These are phyloP conservation scores for Lanmaoa rubissima DNA, from an alignment of 768 basidiomycete genomes.

Conservation along the genomic window DNA sequence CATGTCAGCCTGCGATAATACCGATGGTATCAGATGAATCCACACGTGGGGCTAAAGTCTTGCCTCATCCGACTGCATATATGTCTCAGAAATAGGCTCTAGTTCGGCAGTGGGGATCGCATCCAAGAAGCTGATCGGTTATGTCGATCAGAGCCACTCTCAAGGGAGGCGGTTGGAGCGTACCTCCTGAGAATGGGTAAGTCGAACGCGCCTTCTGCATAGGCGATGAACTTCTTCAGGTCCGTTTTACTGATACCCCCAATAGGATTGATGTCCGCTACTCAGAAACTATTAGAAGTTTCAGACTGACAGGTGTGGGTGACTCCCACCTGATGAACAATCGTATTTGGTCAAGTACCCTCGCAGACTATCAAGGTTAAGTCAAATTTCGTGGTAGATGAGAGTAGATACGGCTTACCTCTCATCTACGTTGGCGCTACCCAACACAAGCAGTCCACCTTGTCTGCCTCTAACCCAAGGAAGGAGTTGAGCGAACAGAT, in stretches of 20 bases:
- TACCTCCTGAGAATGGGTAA: conserved; percentile 82
- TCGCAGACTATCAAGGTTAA: conserved; percentile 57
- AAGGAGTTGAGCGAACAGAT: conserved; percentile 91
- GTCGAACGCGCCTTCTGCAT: conserved; percentile 74
- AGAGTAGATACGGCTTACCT: conserved; percentile 48
- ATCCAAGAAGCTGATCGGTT: conserved; percentile 67
- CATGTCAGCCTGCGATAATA: conserved; percentile 77
- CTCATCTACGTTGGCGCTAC: conserved; percentile 98
- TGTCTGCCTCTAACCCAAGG: conserved; percentile 85
- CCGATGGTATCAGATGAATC: neutral
- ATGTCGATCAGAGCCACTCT: neutral
- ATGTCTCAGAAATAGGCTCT: conserved; percentile 91
- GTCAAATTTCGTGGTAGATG: neutral
- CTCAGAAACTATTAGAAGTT: neutral
- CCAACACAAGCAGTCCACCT: conserved; percentile 92
- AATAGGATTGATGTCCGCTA: conserved; percentile 97
- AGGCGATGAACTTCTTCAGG: conserved; percentile 91
- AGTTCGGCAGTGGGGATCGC: conserved; percentile 95
- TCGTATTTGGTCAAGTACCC: conserved; percentile 99
- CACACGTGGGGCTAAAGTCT: conserved; percentile 9
- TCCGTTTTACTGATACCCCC: conserved; percentile 98
- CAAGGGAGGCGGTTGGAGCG: conserved; percentile 7
- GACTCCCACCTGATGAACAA: conserved; percentile 72
- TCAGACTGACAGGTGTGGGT: neutral
- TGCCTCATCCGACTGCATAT: conserved; percentile 95